Evolutionary conservation across 768 basidiomycete species (phyloP).

Genomic region (Boletus speciosus): DNA sequence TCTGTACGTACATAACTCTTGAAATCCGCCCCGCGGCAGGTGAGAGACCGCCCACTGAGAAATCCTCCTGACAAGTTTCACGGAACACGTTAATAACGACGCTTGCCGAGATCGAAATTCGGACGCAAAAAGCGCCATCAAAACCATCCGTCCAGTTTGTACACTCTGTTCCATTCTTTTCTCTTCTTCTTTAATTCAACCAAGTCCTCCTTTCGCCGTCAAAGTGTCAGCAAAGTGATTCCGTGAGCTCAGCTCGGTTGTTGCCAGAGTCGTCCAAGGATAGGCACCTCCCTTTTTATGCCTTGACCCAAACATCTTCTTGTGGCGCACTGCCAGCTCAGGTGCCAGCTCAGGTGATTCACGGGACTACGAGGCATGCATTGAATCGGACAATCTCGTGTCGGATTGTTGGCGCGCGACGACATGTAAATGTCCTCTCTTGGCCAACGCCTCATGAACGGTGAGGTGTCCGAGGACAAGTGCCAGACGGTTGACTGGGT

Average conservation of each 20-base stretch:
- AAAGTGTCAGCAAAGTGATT: not conserved
- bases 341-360: conserved; percentile 6
- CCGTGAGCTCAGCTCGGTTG: too few species aligned
- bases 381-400: conserved; percentile 3
- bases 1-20: conserved; percentile 10
- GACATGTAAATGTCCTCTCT: not conserved
- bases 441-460: not conserved
- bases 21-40: conserved; percentile 5
- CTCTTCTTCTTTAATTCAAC: not conserved
- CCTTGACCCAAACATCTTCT: not conserved
- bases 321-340: not conserved
- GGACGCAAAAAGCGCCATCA: not conserved
- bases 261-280: conserved; percentile 5
- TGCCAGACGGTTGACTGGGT: not conserved
- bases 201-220: not conserved
- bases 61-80: conserved; percentile 22
- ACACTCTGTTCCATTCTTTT: not conserved
- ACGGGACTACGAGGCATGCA: not conserved
- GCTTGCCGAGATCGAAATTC: conserved; percentile 7
- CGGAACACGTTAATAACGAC: not conserved
- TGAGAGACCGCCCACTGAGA: conserved; percentile 9
- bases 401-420: not conserved
- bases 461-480: conserved; percentile 18
- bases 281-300: conserved; percentile 7
- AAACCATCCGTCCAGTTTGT: not conserved